Conservation (phyloP, 2,329 filamentous ascomycete species). For the Microascus cirrosus region DNA sequence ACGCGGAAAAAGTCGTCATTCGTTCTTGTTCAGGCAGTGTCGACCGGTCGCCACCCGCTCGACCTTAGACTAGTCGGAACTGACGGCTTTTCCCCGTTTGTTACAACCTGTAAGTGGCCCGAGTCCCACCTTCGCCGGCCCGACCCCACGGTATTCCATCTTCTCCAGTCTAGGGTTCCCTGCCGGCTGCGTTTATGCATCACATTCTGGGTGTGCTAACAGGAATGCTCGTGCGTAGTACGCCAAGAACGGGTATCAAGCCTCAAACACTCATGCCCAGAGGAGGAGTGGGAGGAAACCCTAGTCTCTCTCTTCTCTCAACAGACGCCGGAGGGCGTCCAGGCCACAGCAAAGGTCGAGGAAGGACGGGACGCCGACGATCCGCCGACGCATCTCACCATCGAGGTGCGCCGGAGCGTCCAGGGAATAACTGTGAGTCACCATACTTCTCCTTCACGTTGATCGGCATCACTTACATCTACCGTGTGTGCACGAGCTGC, state of each 20-base stretch:
- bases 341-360: slow-evolving; percentile 45
- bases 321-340: slow-evolving; percentile 38
- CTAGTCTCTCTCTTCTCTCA: slow-evolving; percentile 46
- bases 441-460: not conserved
- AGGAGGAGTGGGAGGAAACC: slow-evolving; percentile 57
- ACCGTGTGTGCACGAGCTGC: not conserved
- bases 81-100: slow-evolving; percentile 52
- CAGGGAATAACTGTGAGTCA: slow-evolving; percentile 55
- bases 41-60: slow-evolving; percentile 37
- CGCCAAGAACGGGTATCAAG: slow-evolving; percentile 38
- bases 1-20: slow-evolving; percentile 39
- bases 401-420: slow-evolving; percentile 55
- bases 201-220: slow-evolving; percentile 5
- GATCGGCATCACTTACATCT: not conserved
- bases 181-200: not conserved
- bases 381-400: slow-evolving; percentile 16
- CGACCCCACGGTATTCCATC: not conserved
- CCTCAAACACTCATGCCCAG: slow-evolving; percentile 28
- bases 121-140: not conserved
- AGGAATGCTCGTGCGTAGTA: slow-evolving; percentile 5
- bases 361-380: slow-evolving; percentile 36
- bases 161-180: not conserved
- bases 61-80: slow-evolving; percentile 59
- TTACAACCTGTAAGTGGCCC: slow-evolving; percentile 39
- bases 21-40: slow-evolving; percentile 49